These are phyloP conservation scores for Termitomyces sp. DNA, from an alignment of 768 basidiomycete genomes.

Conservation along the genomic window DNA sequence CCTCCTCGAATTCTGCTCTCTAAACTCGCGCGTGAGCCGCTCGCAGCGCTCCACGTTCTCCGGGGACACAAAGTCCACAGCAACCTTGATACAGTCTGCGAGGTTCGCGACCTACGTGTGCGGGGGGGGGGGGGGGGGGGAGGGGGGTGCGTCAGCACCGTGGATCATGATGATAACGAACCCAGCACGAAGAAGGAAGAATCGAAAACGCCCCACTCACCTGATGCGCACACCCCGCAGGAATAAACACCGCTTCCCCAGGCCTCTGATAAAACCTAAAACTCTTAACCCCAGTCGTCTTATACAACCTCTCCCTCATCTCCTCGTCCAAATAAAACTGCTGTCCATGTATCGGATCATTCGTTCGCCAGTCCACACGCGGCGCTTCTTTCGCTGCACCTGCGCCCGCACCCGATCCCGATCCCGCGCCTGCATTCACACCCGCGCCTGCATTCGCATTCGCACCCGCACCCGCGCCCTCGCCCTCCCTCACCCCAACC, in stretches of 20 bases:
- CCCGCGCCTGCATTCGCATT: not conserved
- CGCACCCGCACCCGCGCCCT: not conserved
- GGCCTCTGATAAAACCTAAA: constrained; percentile 87
- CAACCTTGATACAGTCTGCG: constrained; percentile 95
- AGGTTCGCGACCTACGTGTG: constrained; percentile 76
- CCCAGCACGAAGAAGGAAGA: not conserved
- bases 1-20: constrained; percentile 82
- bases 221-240: constrained; percentile 92
- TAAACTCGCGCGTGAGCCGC: constrained; percentile 82
- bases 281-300: constrained; percentile 68
- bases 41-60: constrained; percentile 90
- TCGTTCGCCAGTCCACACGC: constrained; percentile 19
- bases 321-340: constrained; percentile 77
- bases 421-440: not conserved
- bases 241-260: constrained; percentile 93
- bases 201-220: constrained; percentile 28
- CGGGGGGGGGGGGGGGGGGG: too few species aligned
- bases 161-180: too few species aligned
- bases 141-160: constrained; percentile 1
- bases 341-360: constrained; percentile 92
- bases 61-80: constrained; percentile 91
- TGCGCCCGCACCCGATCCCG: too few species aligned
- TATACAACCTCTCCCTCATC: constrained; percentile 64
- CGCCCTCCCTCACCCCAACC: constrained; percentile 28
- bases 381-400: too few species aligned